phyloP scores from a whole-genome alignment of 768 basidiomycete species.

The Lactarius evosmus region DNA sequence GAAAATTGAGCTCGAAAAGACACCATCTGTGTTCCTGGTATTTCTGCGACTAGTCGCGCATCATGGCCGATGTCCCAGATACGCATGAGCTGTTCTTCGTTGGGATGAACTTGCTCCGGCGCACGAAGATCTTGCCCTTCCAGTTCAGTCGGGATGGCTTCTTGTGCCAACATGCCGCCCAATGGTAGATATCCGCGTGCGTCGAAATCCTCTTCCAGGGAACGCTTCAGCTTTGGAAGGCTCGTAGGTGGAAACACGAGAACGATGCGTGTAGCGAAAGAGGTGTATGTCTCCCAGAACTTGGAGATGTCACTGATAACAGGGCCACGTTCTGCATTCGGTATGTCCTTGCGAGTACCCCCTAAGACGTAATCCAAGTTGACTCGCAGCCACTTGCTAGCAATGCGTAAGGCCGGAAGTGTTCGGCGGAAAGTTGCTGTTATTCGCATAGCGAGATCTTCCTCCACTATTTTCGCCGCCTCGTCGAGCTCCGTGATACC shows the following conservation, averaged over 20 bases:
- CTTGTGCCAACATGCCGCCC: slow-evolving; percentile 50
- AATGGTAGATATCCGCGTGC: slow-evolving; percentile 86
- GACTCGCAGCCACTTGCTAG: slow-evolving; percentile 82
- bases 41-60: slow-evolving; percentile 48
- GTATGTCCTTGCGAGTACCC: slow-evolving; percentile 21
- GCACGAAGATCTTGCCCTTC: slow-evolving; percentile 16
- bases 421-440: slow-evolving; percentile 83
- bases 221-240: slow-evolving; percentile 54
- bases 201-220: slow-evolving; percentile 89
- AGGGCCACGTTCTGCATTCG: slow-evolving; percentile 28
- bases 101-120: slow-evolving; percentile 65
- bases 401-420: slow-evolving; percentile 81
- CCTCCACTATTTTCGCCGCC: slow-evolving; percentile 50
- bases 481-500: slow-evolving; percentile 61
- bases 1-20: slow-evolving; percentile 22
- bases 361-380: slow-evolving; percentile 44
- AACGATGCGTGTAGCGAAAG: slow-evolving; percentile 60
- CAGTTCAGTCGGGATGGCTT: slow-evolving; percentile 14
- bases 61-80: slow-evolving; percentile 82
- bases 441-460: slow-evolving; percentile 75
- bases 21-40: slow-evolving; percentile 15
- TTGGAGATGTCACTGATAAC: slow-evolving; percentile 40
- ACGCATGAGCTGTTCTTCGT: slow-evolving; percentile 94
- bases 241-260: slow-evolving; percentile 63
- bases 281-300: slow-evolving; percentile 73